Conservation (phyloP, 768 basidiomycete species). For the Candolleomyces efflorescens region DNA sequence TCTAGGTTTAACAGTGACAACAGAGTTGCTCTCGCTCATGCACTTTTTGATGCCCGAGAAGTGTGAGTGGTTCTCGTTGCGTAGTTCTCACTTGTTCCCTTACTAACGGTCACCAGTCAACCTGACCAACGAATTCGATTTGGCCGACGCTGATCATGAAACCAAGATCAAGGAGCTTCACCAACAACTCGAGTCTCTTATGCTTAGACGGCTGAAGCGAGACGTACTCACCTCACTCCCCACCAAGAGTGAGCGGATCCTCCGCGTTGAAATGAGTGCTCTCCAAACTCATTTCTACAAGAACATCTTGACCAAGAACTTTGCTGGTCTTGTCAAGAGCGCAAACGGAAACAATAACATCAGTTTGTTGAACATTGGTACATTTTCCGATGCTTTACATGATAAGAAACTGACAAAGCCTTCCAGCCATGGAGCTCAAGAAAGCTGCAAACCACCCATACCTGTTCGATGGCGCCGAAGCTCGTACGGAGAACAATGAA, state of each 20-base stretch:
- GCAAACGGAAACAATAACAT: constrained; percentile 87
- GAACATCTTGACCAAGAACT: constrained; percentile 98
- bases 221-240: constrained; percentile 96
- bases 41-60: constrained; percentile 99
- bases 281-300: constrained; percentile 99
- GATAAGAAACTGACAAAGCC: constrained; percentile 3
- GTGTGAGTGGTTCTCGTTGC: constrained; percentile 48
- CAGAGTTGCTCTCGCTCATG: constrained; percentile 95
- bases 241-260: constrained; percentile 96
- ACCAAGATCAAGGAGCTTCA: constrained; percentile 94
- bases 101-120: constrained; percentile 50
- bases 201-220: constrained; percentile 91
- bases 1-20: constrained; percentile 2
- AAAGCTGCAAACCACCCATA: constrained; percentile 98
- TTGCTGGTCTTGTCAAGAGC: constrained; percentile 86
- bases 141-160: constrained; percentile 91
- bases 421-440: constrained; percentile 93
- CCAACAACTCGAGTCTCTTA: constrained; percentile 85
- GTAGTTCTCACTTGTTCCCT: constrained; percentile 8
- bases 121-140: constrained; percentile 92
- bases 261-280: constrained; percentile 95
- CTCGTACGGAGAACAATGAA: constrained; percentile 52
- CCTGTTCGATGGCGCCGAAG: constrained; percentile 95
- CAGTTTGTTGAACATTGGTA: constrained; percentile 92
- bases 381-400: constrained; percentile 15